Percentiles rank a stretch among this genome's conserved stretches.
Conservation (phyloP, 768 basidiomycete genomes). For the Leucogyrophana mollusca region DNA sequence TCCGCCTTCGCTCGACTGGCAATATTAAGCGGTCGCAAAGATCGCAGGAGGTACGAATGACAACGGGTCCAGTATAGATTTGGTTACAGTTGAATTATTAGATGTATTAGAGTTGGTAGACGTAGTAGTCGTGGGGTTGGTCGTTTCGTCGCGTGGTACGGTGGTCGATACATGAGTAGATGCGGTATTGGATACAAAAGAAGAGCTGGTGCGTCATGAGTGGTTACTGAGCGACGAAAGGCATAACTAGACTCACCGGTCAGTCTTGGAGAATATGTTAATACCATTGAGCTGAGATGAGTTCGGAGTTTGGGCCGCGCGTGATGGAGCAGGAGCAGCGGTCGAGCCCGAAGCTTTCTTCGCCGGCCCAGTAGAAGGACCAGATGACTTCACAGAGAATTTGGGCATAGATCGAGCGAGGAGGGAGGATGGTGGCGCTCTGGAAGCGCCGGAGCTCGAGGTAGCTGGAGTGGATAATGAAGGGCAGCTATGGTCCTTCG, state of each 20-base stretch:
- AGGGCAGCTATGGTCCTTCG: slow-evolving; percentile 64
- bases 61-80: slow-evolving; percentile 30
- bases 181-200: slow-evolving; percentile 19
- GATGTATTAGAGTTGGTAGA: slow-evolving; percentile 22
- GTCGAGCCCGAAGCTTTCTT: background rate
- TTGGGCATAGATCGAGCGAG: background rate
- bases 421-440: background rate
- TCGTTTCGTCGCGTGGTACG: slow-evolving; percentile 9
- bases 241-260: slow-evolving; percentile 56
- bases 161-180: slow-evolving; percentile 14
- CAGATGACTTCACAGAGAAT: slow-evolving; percentile 6
- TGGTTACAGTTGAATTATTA: slow-evolving; percentile 33
- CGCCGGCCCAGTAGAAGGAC: slow-evolving; percentile 11
- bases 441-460: slow-evolving; percentile 8
- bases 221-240: slow-evolving; percentile 39
- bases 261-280: slow-evolving; percentile 45
- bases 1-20: slow-evolving; percentile 75
- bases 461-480: slow-evolving; percentile 21
- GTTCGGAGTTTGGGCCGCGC: slow-evolving; percentile 11
- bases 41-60: slow-evolving; percentile 69
- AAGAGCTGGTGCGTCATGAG: slow-evolving; percentile 67
- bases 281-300: slow-evolving; percentile 18
- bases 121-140: slow-evolving; percentile 13
- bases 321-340: slow-evolving; percentile 5
- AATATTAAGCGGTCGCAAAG: slow-evolving; percentile 61